Evolutionary conservation across 768 basidiomycete species (phyloP), one percentile per base, ranked within the genome.

Genomic region (Mrakia frigida): DNA sequence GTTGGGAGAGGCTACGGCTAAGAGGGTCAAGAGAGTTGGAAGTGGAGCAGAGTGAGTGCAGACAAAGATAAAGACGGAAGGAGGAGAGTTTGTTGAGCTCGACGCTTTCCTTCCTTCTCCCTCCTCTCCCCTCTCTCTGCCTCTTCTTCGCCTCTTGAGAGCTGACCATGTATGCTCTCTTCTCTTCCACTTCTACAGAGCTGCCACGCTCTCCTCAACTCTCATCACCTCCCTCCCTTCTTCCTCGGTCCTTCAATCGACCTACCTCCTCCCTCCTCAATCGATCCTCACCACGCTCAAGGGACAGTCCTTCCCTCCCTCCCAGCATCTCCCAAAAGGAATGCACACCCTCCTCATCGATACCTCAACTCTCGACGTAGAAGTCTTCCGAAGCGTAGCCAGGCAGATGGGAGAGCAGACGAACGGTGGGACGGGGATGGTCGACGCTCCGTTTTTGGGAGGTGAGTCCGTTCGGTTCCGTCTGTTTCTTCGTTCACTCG

Each of bases 251-350:
- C 78, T 78, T 21, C 70, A 74, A 56, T 41, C 80, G 75, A 16
- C 78, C 28, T 43, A 80, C 78, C 56, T 80, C 35, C 13, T 78
- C 74, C 61, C 80, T 39, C 31, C 74, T 56, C 43, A 74, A 70
- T 56, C 65, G n/a, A 70, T 79, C 75, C 46, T 70, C n/a, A 56
- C 79, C 74, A 71, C 79, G 73, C 78, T 80, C 76, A 53, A 78
- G 53, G 53, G 68, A n/a, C 59, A 78, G 68, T 43, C 76, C 71
- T 61, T 77, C 71, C 78, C 78, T 73, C 37, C 74, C 50, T 70
- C 80, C 69, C 53, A 77, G 59, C 35, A 68, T 73, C 52, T 71
- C 60, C 80, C 79, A 67, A 31, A 78, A 74, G 74, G 80, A 41
- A 60, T 76, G 65, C 79, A 80, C 28, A 60, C 73, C 21, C 76